phyloP scores from a whole-genome alignment of 1,139 yeast genomes.

The Blastobotrys buckinghamii region DNA sequence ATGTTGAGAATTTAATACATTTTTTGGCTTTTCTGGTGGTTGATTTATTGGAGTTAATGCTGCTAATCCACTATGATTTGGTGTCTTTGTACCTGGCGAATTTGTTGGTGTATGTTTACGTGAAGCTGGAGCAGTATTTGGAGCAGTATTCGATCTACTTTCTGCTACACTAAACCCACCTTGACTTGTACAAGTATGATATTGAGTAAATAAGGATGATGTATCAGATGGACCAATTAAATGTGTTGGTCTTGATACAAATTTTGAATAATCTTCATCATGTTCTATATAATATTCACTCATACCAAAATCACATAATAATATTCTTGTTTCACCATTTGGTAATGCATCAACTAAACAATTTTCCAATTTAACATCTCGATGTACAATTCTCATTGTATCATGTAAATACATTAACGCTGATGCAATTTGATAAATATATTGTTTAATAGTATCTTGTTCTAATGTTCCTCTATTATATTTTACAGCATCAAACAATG shows the following conservation, averaged over 20 bases:
- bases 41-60: conserved; percentile 6
- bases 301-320: conserved; percentile 89
- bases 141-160: not conserved
- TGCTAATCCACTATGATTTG: not conserved
- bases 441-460: conserved; percentile 28
- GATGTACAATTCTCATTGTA: conserved; percentile 63
- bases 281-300: conserved; percentile 36
- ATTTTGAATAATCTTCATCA: not conserved
- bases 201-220: conserved; percentile 23
- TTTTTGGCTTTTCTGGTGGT: not conserved
- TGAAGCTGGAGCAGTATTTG: not conserved
- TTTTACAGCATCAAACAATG: conserved; percentile 68
- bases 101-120: not conserved
- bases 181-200: conserved; percentile 12
- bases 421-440: conserved; percentile 48
- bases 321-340: conserved; percentile 25
- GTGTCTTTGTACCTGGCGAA: conserved; percentile 3
- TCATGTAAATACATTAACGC: conserved; percentile 72
- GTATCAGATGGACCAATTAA: conserved; percentile 29
- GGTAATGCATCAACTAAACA: conserved; percentile 50
- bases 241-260: not conserved
- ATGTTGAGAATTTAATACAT: conserved; percentile 5
- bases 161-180: not conserved
- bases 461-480: conserved; percentile 33
- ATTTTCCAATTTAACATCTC: conserved; percentile 85